phyloP scores from a whole-genome alignment of 208 protist genomes.

The Wallacemonas sp. region DNA sequence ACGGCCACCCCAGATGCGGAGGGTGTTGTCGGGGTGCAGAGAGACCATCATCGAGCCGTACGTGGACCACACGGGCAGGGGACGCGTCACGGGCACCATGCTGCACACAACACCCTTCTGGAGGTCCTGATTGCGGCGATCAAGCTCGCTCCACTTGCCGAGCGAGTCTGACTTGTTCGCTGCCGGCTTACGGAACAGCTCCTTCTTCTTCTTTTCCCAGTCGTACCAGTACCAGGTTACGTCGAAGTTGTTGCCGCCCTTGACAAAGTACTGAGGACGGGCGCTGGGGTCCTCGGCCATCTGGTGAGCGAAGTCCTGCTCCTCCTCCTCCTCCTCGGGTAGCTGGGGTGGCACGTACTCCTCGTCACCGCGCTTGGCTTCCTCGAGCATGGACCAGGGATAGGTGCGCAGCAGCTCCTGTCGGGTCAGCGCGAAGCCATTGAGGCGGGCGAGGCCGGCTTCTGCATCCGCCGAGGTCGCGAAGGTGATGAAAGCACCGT shows the following conservation, averaged over 20 bases:
- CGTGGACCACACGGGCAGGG: conserved; percentile 84
- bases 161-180: conserved; percentile 65
- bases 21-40: conserved; percentile 53
- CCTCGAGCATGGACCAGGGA: conserved; percentile 71
- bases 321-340: conserved; percentile 37
- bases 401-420: conserved; percentile 74
- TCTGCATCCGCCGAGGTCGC: conserved; percentile 67
- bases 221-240: conserved; percentile 88
- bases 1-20: conserved; percentile 83
- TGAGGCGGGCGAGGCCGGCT: conserved; percentile 80
- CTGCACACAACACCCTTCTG: conserved; percentile 65
- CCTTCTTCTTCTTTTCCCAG: conserved; percentile 71
- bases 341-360: conserved; percentile 69
- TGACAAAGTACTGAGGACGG: conserved; percentile 85
- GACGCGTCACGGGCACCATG: conserved; percentile 46
- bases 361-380: conserved; percentile 42
- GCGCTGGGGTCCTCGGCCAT: conserved; percentile 80
- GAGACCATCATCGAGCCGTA: conserved; percentile 86
- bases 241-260: conserved; percentile 65
- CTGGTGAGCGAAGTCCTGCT: conserved; percentile 79
- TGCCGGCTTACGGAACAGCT: conserved; percentile 71
- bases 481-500: conserved; percentile 78
- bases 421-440: conserved; percentile 76
- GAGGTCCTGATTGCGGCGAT: conserved; percentile 63
- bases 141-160: conserved; percentile 78